Evolutionary conservation across 768 basidiomycete species (phyloP).

Genomic region (Suillus decipiens): DNA sequence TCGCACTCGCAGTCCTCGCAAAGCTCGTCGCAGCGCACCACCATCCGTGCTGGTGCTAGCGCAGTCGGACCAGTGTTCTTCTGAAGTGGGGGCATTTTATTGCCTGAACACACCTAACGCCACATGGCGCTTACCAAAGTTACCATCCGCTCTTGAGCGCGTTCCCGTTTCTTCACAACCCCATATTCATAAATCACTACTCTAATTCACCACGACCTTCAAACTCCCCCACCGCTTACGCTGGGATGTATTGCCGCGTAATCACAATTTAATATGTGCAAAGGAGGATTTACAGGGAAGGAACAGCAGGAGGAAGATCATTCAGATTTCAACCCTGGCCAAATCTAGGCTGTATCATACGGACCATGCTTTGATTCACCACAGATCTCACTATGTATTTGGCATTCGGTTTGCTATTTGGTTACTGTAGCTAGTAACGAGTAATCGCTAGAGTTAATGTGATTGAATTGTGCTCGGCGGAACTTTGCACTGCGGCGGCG

Average conservation of each 20-base stretch:
- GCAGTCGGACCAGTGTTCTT: slow-evolving; percentile 61
- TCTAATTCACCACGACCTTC: background rate
- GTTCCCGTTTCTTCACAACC: background rate
- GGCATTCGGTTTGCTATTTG: slow-evolving; percentile 5
- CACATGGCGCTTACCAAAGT: background rate
- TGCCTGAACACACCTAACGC: background rate
- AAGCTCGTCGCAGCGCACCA: slow-evolving; percentile 29
- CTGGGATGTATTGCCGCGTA: background rate
- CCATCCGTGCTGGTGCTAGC: slow-evolving; percentile 52
- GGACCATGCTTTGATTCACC: slow-evolving; percentile 5
- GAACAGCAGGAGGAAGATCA: slow-evolving; percentile 1
- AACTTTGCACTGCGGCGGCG: background rate
- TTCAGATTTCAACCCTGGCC: background rate
- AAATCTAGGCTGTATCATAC: background rate
- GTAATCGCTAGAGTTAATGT: background rate
- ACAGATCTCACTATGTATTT: slow-evolving; percentile 4
- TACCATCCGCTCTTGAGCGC: background rate
- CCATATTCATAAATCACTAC: background rate
- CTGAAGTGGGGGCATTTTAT: slow-evolving; percentile 30
- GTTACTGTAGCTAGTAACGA: background rate
- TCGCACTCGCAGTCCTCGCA: slow-evolving; percentile 30
- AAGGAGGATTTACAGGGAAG: background rate
- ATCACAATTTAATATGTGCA: slow-evolving; percentile 4
- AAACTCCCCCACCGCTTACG: background rate
- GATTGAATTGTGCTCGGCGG: background rate